Percentiles rank a stretch among this genome's conserved stretches.
These are phyloP conservation scores for Trypanosoma mega DNA, from an alignment of 208 protist genomes.

Conservation along the genomic window DNA sequence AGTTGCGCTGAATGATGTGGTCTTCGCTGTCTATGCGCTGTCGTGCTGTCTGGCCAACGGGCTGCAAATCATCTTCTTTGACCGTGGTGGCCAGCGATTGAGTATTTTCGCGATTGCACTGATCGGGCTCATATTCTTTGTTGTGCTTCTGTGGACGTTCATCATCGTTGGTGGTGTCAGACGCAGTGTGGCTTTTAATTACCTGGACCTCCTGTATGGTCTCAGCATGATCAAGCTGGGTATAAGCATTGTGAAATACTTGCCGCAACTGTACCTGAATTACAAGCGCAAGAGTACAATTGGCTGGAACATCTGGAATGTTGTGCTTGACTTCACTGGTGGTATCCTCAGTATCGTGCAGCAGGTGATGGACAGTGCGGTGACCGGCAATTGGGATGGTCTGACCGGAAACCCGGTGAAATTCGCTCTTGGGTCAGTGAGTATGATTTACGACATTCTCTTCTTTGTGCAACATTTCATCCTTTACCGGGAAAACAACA, in stretches of 20 bases:
- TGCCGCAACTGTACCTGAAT: conserved; percentile 69
- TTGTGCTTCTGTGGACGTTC: conserved; percentile 14
- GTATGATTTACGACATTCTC: conserved; percentile 58
- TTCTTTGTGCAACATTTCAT: conserved; percentile 78
- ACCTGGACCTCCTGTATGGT: conserved; percentile 37
- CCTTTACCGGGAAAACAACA: conserved; percentile 52
- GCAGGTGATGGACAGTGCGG: conserved; percentile 39
- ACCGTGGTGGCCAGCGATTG: conserved; percentile 34
- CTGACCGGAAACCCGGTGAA: conserved; percentile 68
- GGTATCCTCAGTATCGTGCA: conserved; percentile 46
- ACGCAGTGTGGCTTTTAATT: conserved; percentile 14
- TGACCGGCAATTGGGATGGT: conserved; percentile 37
- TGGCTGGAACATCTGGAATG: conserved; percentile 69
- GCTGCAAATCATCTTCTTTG: conserved; percentile 45
- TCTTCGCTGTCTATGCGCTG: conserved; percentile 63
- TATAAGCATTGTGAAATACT: conserved; percentile 62
- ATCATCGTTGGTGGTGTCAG: conserved; percentile 17
- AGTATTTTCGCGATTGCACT: conserved; percentile 22
- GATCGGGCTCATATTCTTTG: conserved; percentile 10
- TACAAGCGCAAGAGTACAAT: conserved; percentile 50
- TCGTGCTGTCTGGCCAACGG: conserved; percentile 40
- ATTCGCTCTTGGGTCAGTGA: conserved; percentile 52
- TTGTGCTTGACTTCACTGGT: conserved; percentile 66
- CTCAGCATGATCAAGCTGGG: conserved; percentile 54
- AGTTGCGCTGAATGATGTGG: conserved; percentile 68